These are phyloP conservation scores for Xylaria sp. DNA, from an alignment of 2,329 filamentous ascomycete genomes.

Conservation along the genomic window DNA sequence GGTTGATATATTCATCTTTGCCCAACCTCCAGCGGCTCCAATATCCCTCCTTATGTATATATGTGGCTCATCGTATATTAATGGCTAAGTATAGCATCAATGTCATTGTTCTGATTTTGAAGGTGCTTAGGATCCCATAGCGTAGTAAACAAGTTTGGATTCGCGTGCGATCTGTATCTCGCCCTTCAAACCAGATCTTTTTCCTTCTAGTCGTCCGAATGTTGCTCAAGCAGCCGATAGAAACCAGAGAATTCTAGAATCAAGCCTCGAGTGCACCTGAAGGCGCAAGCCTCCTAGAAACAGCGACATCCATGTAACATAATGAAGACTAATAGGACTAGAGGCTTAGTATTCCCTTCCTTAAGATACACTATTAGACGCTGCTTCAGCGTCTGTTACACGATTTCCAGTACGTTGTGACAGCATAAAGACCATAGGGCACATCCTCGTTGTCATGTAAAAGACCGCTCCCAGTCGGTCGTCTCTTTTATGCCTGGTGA, in stretches of 20 bases:
- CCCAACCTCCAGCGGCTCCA: background rate
- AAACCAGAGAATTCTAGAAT: background rate
- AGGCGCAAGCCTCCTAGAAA: background rate
- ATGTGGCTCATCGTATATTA: constrained; percentile 1
- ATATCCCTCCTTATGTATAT: background rate
- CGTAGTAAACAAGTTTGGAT: background rate
- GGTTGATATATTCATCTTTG: background rate
- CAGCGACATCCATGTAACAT: background rate
- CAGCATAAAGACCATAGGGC: background rate
- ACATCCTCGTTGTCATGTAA: background rate
- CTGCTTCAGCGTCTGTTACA: background rate
- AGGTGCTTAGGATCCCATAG: background rate
- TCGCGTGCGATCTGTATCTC: background rate
- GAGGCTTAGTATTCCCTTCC: background rate
- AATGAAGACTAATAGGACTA: background rate
- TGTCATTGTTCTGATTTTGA: background rate
- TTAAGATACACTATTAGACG: background rate
- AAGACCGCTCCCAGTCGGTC: too few relatives aligned
- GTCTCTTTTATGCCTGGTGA: too few relatives aligned
- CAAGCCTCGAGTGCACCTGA: background rate
- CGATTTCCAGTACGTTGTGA: background rate
- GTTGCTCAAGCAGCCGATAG: background rate
- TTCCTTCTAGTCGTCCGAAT: background rate
- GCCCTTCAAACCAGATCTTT: background rate
- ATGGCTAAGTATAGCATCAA: constrained; percentile 5